A percentile compares a stretch with the other conserved stretches of the same genome.
Evolutionary conservation across 371 early-diverging fungal genomes (phyloP).

Genomic region (Chytridiales sp.): DNA sequence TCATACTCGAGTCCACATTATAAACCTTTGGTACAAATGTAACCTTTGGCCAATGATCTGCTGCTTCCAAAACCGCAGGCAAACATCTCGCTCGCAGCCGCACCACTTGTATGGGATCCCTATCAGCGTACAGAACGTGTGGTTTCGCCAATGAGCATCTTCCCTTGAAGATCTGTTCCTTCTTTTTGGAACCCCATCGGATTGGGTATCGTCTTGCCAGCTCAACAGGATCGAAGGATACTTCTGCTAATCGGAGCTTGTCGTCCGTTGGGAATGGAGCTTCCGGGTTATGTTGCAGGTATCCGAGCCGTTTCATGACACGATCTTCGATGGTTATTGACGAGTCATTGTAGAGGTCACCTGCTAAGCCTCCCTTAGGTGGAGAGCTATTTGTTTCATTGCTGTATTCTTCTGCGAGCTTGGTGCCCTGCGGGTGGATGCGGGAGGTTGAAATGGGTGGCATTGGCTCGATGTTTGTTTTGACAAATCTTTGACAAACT

Average conservation of each 20-base stretch:
- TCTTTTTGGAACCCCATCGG: conserved; percentile 1
- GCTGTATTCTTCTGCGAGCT: too few species aligned
- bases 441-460: too few species aligned
- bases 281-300: too few species aligned
- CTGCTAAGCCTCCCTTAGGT: too few species aligned
- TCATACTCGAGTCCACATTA: background rate
- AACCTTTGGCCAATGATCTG: background rate
- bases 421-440: too few species aligned
- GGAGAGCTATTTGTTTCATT: too few species aligned
- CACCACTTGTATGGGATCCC: background rate
- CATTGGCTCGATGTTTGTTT: too few species aligned
- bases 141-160: background rate
- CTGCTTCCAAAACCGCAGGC: background rate
- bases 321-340: too few species aligned
- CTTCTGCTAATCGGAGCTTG: background rate
- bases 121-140: background rate
- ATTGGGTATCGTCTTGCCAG: background rate
- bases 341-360: too few species aligned
- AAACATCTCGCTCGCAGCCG: background rate
- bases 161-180: background rate
- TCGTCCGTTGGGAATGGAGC: too few species aligned
- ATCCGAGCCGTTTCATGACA: too few species aligned
- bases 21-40: background rate
- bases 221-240: conserved; percentile 1
- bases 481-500: too few species aligned